A percentile compares a stretch with the other conserved stretches of the same genome.
Evolutionary conservation across 768 basidiomycete species (phyloP).

Genomic region (Collybiopsis confluens): DNA sequence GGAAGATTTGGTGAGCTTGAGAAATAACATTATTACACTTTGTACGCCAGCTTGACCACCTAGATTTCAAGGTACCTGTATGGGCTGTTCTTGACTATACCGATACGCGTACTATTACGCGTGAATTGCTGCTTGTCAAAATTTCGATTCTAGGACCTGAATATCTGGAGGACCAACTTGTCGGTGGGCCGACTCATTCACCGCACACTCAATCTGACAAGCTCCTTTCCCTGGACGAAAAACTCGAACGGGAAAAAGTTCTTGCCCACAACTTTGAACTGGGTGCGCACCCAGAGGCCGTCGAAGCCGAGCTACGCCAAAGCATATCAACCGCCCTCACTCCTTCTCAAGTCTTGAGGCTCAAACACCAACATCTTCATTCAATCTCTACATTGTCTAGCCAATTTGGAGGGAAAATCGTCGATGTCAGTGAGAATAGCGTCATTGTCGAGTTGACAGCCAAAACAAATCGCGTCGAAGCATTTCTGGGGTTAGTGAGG

Average conservation of each 20-base stretch:
- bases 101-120: constrained; percentile 82
- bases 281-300: constrained; percentile 34
- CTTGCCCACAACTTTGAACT: constrained; percentile 80
- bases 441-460: constrained; percentile 94
- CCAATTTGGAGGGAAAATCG: constrained; percentile 91
- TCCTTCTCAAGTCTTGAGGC: constrained; percentile 81
- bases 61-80: constrained; percentile 75
- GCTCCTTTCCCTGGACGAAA: constrained; percentile 27
- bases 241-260: constrained; percentile 65
- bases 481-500: constrained; percentile 85
- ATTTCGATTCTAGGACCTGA: constrained; percentile 97
- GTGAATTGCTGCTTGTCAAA: constrained; percentile 93
- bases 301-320: constrained; percentile 15
- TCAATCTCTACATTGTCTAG: constrained; percentile 80
- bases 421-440: constrained; percentile 92
- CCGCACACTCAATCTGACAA: constrained; percentile 42
- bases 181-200: constrained; percentile 80
- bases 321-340: constrained; percentile 42
- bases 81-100: constrained; percentile 99
- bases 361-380: constrained; percentile 85
- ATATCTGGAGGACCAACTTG: constrained; percentile 89
- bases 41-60: background rate
- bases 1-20: constrained; percentile 80
- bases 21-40: background rate
- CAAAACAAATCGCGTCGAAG: constrained; percentile 87